Percentiles rank a stretch among this genome's conserved stretches.
Evolutionary conservation across 2,329 filamentous ascomycete species (phyloP).

Genomic region (Ceratocystis variospora): DNA sequence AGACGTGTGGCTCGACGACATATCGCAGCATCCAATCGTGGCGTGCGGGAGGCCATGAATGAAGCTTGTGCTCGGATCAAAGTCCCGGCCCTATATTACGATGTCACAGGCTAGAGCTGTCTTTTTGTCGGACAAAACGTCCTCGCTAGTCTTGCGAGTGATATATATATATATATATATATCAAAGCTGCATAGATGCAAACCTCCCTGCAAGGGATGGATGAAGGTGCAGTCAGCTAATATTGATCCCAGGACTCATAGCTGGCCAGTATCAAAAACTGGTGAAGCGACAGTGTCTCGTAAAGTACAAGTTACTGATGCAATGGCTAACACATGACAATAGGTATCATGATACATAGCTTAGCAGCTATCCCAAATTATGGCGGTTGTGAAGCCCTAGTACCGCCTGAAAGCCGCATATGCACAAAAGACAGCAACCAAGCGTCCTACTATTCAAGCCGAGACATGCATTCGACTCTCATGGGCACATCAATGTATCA

Average conservation of each 20-base stretch:
- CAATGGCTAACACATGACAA: background rate
- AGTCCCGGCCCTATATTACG: background rate
- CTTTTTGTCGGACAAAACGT: background rate
- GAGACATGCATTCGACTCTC: background rate
- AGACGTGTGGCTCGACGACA: too few relatives aligned
- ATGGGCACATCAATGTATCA: background rate
- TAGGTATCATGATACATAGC: background rate
- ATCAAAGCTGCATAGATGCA: background rate
- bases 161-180: too few relatives aligned
- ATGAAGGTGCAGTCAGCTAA: too few relatives aligned
- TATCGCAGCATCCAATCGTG: background rate
- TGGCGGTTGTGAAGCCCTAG: background rate
- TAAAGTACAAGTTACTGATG: background rate
- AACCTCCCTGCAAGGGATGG: background rate
- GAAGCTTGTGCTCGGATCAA: background rate
- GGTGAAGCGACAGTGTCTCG: background rate
- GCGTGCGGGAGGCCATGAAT: background rate
- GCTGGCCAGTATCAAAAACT: too few relatives aligned
- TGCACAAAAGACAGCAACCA: background rate
- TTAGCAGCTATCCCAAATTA: background rate
- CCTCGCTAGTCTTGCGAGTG: background rate
- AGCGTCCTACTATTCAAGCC: background rate
- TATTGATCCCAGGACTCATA: too few relatives aligned
- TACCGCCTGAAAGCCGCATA: background rate
- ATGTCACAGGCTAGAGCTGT: background rate